Percentiles rank a stretch among this genome's conserved stretches.
These are phyloP conservation scores for Cordyceps javanica DNA, from an alignment of 2,329 filamentous ascomycete genomes.

Conservation along the genomic window DNA sequence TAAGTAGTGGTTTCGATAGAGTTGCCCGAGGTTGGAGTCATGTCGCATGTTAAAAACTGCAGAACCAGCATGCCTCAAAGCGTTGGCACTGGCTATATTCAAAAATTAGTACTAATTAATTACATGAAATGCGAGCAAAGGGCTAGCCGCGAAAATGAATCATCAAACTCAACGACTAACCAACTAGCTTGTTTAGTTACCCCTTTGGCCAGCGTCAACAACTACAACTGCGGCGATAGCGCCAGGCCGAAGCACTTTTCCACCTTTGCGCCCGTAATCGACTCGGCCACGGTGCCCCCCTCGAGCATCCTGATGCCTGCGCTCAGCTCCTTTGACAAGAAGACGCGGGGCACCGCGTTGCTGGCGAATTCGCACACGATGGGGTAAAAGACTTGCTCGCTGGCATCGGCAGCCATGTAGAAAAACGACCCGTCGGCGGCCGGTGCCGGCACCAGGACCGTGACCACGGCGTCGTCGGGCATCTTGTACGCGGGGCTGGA, in stretches of 20 bases:
- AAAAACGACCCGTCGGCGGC: slow-evolving; percentile 13
- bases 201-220: too few relatives aligned
- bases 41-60: too few relatives aligned
- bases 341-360: slow-evolving; percentile 19
- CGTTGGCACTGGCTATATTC: too few relatives aligned
- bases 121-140: too few relatives aligned
- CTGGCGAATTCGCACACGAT: slow-evolving; percentile 24
- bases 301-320: slow-evolving; percentile 19
- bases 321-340: slow-evolving; percentile 22
- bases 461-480: slow-evolving; percentile 16
- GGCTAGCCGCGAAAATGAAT: too few relatives aligned
- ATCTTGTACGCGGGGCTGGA: slow-evolving; percentile 16
- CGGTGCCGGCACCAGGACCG: slow-evolving; percentile 17
- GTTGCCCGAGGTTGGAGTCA: too few relatives aligned
- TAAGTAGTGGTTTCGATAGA: too few relatives aligned
- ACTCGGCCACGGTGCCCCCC: slow-evolving; percentile 18
- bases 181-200: too few relatives aligned
- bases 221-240: not conserved
- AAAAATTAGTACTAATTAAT: too few relatives aligned
- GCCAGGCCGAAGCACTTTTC: slow-evolving; percentile 7
- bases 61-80: too few relatives aligned
- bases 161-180: too few relatives aligned
- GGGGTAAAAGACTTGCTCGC: slow-evolving; percentile 22
- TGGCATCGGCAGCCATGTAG: slow-evolving; percentile 19
- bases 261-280: slow-evolving; percentile 24